Conservation (phyloP, 345 rosid species). For the Hypericum perforatum region DNA sequence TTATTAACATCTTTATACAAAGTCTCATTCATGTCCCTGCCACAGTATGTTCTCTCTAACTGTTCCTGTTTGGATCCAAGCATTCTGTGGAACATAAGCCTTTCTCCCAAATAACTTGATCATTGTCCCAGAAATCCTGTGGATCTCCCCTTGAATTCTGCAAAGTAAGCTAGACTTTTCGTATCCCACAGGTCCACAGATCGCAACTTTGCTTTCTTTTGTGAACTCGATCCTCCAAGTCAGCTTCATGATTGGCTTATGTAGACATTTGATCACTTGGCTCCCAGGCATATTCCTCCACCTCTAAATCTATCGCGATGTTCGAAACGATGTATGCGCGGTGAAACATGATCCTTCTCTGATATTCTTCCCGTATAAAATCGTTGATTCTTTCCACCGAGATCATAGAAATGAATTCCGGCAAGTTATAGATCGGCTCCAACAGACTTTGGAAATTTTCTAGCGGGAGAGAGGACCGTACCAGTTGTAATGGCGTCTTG, state of each 20-base stretch:
- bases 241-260: constrained; percentile 26
- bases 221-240: constrained; percentile 25
- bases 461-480: constrained; percentile 46
- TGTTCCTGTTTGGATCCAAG: constrained; percentile 77
- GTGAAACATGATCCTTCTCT: constrained; percentile 16
- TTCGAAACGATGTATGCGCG: constrained; percentile 15
- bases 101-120: constrained; percentile 41
- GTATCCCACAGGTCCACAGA: constrained; percentile 73
- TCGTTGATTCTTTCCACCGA: constrained; percentile 40
- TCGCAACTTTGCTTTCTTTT: constrained; percentile 48
- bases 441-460: constrained; percentile 54
- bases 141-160: constrained; percentile 73
- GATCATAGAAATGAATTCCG: constrained; percentile 50
- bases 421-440: constrained; percentile 56
- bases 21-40: constrained; percentile 33
- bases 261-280: constrained; percentile 13
- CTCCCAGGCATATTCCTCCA: constrained; percentile 45
- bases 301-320: constrained; percentile 24
- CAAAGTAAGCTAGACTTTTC: constrained; percentile 55
- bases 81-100: constrained; percentile 67
- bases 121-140: constrained; percentile 46
- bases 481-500: constrained; percentile 36
- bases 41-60: constrained; percentile 63
- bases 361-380: constrained; percentile 37
- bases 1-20: constrained; percentile 41